These are phyloP conservation scores for Morella rubra DNA, from an alignment of 306 rosid species.

Conservation along the genomic window DNA sequence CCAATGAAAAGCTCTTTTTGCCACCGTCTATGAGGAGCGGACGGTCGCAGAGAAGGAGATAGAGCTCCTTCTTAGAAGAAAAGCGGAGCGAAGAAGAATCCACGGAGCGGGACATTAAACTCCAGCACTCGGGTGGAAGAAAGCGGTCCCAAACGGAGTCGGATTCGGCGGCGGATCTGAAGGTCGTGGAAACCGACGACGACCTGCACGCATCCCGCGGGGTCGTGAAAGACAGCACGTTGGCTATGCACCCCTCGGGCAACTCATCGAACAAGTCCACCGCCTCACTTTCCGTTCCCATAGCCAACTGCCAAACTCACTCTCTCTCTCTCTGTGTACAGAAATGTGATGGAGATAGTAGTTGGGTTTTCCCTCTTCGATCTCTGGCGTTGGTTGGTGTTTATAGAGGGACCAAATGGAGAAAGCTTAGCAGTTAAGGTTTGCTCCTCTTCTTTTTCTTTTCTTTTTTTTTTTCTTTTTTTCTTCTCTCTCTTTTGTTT, in stretches of 20 bases:
- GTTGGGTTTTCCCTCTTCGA: too few relatives aligned
- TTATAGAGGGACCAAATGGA: too few relatives aligned
- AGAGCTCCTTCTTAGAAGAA: constrained; percentile 60
- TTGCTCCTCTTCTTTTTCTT: too few relatives aligned
- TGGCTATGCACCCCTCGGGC: constrained; percentile 73
- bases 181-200: constrained; percentile 47
- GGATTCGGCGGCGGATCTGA: constrained; percentile 72
- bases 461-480: too few relatives aligned
- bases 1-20: constrained; percentile 60
- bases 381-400: too few relatives aligned
- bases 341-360: too few relatives aligned
- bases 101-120: constrained; percentile 28
- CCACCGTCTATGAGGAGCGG: constrained; percentile 63
- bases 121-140: constrained; percentile 45
- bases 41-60: constrained; percentile 38
- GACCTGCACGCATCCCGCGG: constrained; percentile 64
- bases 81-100: not conserved
- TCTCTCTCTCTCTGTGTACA: too few relatives aligned
- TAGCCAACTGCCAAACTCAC: too few relatives aligned
- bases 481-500: too few relatives aligned
- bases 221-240: constrained; percentile 55
- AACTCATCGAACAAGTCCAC: constrained; percentile 34
- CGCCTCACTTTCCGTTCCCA: not conserved
- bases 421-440: too few relatives aligned
- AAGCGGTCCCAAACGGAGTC: constrained; percentile 73